Percentiles rank a stretch among this genome's conserved stretches.
Evolutionary conservation across 2,329 filamentous ascomycete species (phyloP).

Genomic region (Claviceps lovelessii): DNA sequence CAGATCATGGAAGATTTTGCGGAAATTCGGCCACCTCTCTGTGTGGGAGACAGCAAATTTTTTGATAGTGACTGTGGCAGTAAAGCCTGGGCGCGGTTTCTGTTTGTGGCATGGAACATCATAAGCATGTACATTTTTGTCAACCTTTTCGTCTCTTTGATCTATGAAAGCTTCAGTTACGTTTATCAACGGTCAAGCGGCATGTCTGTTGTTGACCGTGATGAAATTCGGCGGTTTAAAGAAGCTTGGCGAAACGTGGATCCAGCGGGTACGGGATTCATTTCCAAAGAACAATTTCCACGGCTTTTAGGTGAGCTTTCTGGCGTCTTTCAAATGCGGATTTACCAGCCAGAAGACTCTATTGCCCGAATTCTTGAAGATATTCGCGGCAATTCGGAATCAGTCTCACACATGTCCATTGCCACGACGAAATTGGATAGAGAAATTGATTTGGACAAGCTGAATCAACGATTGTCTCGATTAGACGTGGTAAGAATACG

Average conservation of each 20-base stretch:
- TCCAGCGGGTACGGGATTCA: conserved; percentile 79
- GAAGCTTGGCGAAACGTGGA: conserved; percentile 96
- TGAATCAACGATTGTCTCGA: conserved; percentile 57
- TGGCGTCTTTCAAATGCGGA: conserved; percentile 91
- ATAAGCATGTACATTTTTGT: conserved; percentile 99
- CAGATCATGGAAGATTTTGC: conserved; percentile 93
- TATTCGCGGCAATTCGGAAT: conserved; percentile 45
- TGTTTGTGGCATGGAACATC: conserved; percentile 97
- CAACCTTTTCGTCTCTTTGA: conserved; percentile 93
- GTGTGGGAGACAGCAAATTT: conserved; percentile 57
- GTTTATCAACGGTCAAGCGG: conserved; percentile 94
- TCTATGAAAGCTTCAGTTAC: conserved; percentile 98
- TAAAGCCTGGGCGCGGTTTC: conserved; percentile 66
- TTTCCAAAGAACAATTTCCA: conserved; percentile 79
- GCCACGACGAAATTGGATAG: conserved; percentile 35
- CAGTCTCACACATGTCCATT: conserved; percentile 40
- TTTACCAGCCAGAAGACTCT: conserved; percentile 84
- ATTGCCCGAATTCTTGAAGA: conserved; percentile 79
- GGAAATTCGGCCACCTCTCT: conserved; percentile 62
- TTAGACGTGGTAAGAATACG: conserved; percentile 67
- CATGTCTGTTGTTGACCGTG: conserved; percentile 76
- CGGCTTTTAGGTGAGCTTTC: conserved; percentile 81
- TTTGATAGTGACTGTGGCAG: conserved; percentile 89
- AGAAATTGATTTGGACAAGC: conserved; percentile 57
- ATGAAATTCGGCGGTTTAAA: conserved; percentile 93